These are phyloP conservation scores for Handroanthus guayacan DNA, from an alignment of 257 asterid species.

Conservation along the genomic window DNA sequence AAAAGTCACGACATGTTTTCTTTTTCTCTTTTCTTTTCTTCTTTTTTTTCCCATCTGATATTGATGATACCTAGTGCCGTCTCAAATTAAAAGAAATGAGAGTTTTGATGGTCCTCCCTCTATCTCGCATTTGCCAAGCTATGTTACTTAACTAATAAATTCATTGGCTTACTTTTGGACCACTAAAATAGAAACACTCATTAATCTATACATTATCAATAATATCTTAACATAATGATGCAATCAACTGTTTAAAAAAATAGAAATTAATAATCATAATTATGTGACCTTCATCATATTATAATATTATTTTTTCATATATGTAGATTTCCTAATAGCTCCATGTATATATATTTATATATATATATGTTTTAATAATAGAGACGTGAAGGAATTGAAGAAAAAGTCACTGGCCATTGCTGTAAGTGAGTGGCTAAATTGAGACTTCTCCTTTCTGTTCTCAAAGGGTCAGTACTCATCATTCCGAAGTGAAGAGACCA, in stretches of 20 bases:
- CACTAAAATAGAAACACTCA: too few relatives aligned
- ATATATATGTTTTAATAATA: not conserved
- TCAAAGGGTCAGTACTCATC: conserved; percentile 47
- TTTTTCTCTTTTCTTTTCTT: too few relatives aligned
- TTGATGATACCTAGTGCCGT: too few relatives aligned
- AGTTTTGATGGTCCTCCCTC: too few relatives aligned
- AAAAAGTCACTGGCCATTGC: conserved; percentile 46
- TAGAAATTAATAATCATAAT: not conserved
- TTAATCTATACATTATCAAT: too few relatives aligned
- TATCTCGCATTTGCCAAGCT: too few relatives aligned
- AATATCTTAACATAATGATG: not conserved
- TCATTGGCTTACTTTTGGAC: too few relatives aligned
- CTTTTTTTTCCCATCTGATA: too few relatives aligned
- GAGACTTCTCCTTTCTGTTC: conserved; percentile 43
- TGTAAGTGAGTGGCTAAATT: conserved; percentile 42
- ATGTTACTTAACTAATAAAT: too few relatives aligned
- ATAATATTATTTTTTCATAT: not conserved
- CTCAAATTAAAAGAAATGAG: too few relatives aligned
- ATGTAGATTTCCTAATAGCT: not conserved
- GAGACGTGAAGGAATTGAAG: conserved; percentile 36
- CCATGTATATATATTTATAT: not conserved
- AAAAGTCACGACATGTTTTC: too few relatives aligned
- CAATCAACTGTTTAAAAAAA: not conserved
- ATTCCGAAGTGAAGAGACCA: conserved; percentile 26
- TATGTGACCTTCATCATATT: not conserved